Conservation (phyloP, 257 asterid genomes). For the Ilex asprella region DNA sequence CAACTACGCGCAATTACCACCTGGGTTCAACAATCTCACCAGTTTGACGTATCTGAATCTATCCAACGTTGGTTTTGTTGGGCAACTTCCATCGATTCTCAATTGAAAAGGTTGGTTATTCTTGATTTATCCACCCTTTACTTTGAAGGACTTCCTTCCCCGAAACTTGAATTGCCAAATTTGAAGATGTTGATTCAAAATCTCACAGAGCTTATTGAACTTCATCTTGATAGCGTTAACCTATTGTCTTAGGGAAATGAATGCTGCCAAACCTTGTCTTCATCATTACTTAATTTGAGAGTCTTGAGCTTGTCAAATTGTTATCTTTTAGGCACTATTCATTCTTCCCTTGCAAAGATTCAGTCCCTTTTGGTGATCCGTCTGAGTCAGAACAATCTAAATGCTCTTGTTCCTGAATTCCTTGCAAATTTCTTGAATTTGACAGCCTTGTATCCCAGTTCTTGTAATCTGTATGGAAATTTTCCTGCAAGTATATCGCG, state of each 20-base stretch:
- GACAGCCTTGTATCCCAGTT: conserved; percentile 28
- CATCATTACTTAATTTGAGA: conserved; percentile 29
- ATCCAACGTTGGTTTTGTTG: conserved; percentile 17
- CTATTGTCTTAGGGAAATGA: conserved; percentile 28
- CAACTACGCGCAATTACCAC: conserved; percentile 5
- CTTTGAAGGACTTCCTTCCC: conserved; percentile 1
- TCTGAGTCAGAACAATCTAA: conserved; percentile 33
- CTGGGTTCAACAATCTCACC: conserved; percentile 8
- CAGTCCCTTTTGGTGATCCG: conserved; percentile 29
- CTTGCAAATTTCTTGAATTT: conserved; percentile 27
- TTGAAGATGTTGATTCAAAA: conserved; percentile 34
- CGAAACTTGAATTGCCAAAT: conserved; percentile 42
- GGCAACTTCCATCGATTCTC: conserved; percentile 17
- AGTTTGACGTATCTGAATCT: conserved; percentile 20
- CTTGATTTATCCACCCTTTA: conserved; percentile 20
- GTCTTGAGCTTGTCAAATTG: conserved; percentile 43
- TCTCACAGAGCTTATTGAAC: conserved; percentile 28
- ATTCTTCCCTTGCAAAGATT: conserved; percentile 31
- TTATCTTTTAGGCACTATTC: conserved; percentile 30
- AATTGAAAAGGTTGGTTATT: conserved; percentile 15
- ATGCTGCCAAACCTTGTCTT: conserved; percentile 35
- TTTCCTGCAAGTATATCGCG: conserved; percentile 35
- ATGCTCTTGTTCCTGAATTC: conserved; percentile 21
- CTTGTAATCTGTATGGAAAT: conserved; percentile 31
- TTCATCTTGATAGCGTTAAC: conserved; percentile 45